Percentiles rank a stretch among this genome's conserved stretches.
Evolutionary conservation across 495 filamentous ascomycete species (phyloP).

Genomic region (Pseudoneurospora amorphoporcata): DNA sequence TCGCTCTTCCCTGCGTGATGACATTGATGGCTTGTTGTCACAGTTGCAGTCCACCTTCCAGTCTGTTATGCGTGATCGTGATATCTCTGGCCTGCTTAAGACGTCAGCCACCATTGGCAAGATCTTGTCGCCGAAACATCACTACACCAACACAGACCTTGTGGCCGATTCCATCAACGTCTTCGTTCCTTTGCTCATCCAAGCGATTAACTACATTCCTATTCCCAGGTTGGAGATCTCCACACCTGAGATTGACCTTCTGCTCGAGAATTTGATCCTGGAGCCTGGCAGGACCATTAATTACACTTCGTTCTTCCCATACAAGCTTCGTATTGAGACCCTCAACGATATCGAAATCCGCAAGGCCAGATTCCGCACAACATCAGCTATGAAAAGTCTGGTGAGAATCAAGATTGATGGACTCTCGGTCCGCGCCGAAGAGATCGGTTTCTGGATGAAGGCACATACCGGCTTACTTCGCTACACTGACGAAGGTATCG

Average conservation of each 20-base stretch:
- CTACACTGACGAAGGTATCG: slow-evolving; percentile 72
- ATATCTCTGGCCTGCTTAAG: slow-evolving; percentile 54
- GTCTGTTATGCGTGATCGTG: slow-evolving; percentile 57
- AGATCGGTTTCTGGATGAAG: slow-evolving; percentile 67
- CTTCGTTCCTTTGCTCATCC: slow-evolving; percentile 68
- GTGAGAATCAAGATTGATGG: slow-evolving; percentile 70
- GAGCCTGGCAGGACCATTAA: slow-evolving; percentile 83
- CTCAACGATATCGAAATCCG: slow-evolving; percentile 78
- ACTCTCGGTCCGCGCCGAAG: slow-evolving; percentile 68
- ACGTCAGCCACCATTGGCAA: slow-evolving; percentile 54
- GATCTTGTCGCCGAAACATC: slow-evolving; percentile 49
- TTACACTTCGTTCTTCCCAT: slow-evolving; percentile 79
- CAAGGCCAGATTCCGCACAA: slow-evolving; percentile 64
- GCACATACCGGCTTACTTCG: slow-evolving; percentile 57
- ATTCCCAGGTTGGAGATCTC: slow-evolving; percentile 81
- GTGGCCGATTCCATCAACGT: slow-evolving; percentile 64
- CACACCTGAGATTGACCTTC: slow-evolving; percentile 69
- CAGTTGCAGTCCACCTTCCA: slow-evolving; percentile 59
- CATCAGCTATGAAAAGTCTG: slow-evolving; percentile 53
- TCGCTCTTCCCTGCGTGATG: slow-evolving; percentile 55
- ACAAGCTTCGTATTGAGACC: slow-evolving; percentile 67
- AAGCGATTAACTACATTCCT: slow-evolving; percentile 72
- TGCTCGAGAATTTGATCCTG: slow-evolving; percentile 83
- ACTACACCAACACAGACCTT: slow-evolving; percentile 53
- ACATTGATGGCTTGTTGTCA: slow-evolving; percentile 60